Evolutionary conservation across 305 asterid species (phyloP).

Genomic region (Fraxinus xanthoxyloides): DNA sequence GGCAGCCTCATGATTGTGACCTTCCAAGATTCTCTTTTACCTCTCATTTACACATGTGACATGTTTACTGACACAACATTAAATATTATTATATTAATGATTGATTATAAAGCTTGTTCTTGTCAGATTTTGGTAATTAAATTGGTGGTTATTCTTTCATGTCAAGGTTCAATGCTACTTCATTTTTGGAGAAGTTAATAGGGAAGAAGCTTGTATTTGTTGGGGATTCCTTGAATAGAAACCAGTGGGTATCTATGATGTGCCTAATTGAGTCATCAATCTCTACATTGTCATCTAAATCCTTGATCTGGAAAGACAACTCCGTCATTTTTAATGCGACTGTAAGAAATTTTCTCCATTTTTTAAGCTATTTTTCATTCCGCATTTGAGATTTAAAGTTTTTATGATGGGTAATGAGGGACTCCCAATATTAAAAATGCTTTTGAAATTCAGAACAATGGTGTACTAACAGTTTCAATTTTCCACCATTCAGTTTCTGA

Average conservation of each 20-base stretch:
- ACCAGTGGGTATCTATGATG: constrained; percentile 43
- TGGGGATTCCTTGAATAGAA: constrained; percentile 37
- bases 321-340: constrained; percentile 13
- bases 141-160: not conserved
- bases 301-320: not conserved
- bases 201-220: constrained; percentile 20
- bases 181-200: constrained; percentile 33
- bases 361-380: too few relatives aligned
- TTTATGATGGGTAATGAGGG: too few relatives aligned
- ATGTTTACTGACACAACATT: not conserved
- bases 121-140: not conserved
- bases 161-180: constrained; percentile 35
- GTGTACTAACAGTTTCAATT: not conserved
- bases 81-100: not conserved
- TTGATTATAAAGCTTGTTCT: not conserved
- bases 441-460: too few relatives aligned
- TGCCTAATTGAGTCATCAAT: constrained; percentile 37
- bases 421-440: too few relatives aligned
- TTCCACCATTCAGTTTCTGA: not conserved
- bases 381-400: too few relatives aligned
- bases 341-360: too few relatives aligned
- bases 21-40: constrained; percentile 33
- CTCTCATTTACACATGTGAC: not conserved
- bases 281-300: constrained; percentile 17
- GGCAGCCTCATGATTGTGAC: constrained; percentile 40